Conservation (phyloP, 108 stramenopile species). For the Parietichytrium sp. region DNA sequence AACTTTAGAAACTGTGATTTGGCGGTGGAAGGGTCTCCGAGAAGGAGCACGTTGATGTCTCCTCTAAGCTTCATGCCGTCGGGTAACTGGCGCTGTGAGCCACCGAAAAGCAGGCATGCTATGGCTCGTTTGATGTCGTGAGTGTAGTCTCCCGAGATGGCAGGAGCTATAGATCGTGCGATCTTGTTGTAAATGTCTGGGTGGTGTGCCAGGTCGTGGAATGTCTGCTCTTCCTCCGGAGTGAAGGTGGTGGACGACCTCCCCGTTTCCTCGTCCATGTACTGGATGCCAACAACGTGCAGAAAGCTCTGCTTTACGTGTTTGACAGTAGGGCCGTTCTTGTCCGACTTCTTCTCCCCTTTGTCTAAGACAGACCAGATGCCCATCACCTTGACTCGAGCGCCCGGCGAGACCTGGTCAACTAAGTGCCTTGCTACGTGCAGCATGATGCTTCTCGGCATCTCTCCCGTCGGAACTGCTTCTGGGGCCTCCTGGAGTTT, state of each 20-base stretch:
- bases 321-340: background rate
- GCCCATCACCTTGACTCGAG: conserved; percentile 82
- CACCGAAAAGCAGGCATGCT: conserved; percentile 84
- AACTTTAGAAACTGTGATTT: conserved; percentile 53
- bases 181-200: conserved; percentile 86
- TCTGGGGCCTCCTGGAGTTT: conserved; percentile 91
- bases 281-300: conserved; percentile 83
- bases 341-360: conserved; percentile 49
- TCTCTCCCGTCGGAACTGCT: conserved; percentile 71
- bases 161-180: conserved; percentile 80
- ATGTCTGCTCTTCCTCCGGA: conserved; percentile 91
- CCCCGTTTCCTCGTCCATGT: conserved; percentile 75
- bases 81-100: conserved; percentile 79
- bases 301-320: conserved; percentile 58
- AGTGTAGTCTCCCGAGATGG: conserved; percentile 91
- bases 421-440: conserved; percentile 86
- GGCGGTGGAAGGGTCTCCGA: conserved; percentile 92
- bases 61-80: conserved; percentile 92
- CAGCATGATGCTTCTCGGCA: conserved; percentile 88
- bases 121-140: conserved; percentile 95
- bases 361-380: conserved; percentile 76
- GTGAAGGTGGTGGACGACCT: conserved; percentile 71
- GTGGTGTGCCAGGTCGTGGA: conserved; percentile 69
- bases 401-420: conserved; percentile 89
- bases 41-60: conserved; percentile 93